A percentile compares a stretch with the other conserved stretches of the same genome.
Evolutionary conservation across 148 eudicot species (phyloP).

Genomic region (Fagopyrum esculentum): DNA sequence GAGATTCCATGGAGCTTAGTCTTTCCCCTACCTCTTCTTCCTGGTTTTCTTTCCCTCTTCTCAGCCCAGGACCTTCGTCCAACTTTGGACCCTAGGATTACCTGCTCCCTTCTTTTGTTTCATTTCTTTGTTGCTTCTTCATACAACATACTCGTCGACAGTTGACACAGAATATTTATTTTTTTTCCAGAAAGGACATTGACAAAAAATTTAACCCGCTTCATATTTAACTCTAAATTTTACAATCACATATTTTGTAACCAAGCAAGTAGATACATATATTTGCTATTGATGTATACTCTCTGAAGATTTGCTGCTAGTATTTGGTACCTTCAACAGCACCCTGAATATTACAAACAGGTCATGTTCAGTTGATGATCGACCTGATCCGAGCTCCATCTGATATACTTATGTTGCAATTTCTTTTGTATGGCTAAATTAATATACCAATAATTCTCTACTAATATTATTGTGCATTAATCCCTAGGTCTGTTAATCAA

Average conservation of each 20-base stretch:
- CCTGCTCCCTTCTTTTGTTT: neutral
- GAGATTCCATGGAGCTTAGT: slow-evolving; percentile 33
- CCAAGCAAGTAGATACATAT: neutral
- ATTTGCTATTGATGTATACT: neutral
- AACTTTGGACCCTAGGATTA: slow-evolving; percentile 11
- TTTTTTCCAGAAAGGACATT: too few relatives aligned
- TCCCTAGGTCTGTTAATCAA: neutral
- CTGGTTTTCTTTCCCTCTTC: slow-evolving; percentile 53
- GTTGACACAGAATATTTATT: neutral
- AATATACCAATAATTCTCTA: too few relatives aligned
- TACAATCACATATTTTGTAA: neutral
- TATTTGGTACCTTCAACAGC: too few relatives aligned
- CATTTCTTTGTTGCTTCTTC: slow-evolving; percentile 8
- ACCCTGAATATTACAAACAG: too few relatives aligned
- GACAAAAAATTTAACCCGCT: neutral
- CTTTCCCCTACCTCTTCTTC: slow-evolving; percentile 42
- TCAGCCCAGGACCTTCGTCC: slow-evolving; percentile 36
- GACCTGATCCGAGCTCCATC: too few relatives aligned
- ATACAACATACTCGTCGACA: neutral
- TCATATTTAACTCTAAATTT: neutral
- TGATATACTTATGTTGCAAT: too few relatives aligned
- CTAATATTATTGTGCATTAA: too few relatives aligned
- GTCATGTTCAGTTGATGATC: too few relatives aligned
- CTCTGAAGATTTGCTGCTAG: too few relatives aligned
- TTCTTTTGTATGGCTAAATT: too few relatives aligned